Evolutionary conservation across 208 protist genomes (phyloP), one percentile per base, ranked within the genome.

Genomic region (Crithidia sp.): DNA sequence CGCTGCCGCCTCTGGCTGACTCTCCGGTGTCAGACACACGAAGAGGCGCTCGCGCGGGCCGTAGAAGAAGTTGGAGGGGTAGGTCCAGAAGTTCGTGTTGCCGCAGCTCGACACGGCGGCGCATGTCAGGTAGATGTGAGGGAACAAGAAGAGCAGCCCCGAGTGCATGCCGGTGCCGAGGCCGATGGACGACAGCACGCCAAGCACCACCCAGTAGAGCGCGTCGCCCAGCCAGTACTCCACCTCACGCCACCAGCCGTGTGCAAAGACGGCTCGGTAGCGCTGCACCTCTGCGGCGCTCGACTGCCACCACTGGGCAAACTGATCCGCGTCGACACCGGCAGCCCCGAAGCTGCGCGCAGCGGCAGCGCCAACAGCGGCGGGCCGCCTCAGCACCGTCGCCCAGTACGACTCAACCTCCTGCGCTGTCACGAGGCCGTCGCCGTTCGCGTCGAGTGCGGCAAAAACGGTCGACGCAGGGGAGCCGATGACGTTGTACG

Each of bases 111-210:
- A 76, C 53, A 93, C 92, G 0, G 96, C 91, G 28, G 95, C 74
- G 49, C 95, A 98, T 14, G 84, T 85, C 57, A 91, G 86, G 64
- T 96, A 98, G 77, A 99, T 98, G 82, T 98, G 91, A 10, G 97
- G 97, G 76, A 98, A 98, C 4, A 99, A 84, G 67, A 98, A 98
- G 45, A 99, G 75, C 39, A 99, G 71, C 28, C 97, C 97, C 5
- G 96, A 98, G 81, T 99, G 97, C 82, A 99, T 91, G 43, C 97
- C 97, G 28, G 95, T 98, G 49, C 97, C 97, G 59, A 97, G 79
- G n/a, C 94, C 94, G 69, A 97, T 75, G 47, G 95, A 98, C 44
- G 92, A 97, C 14, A 97, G 82, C 43, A 98, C 82, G 44, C 96
- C 96, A 5, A 98, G 85, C 16, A 88, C 76, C 12, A 98, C 67